Conservation (phyloP, 139 green algal genomes). For the Haematococcus lacustris region DNA sequence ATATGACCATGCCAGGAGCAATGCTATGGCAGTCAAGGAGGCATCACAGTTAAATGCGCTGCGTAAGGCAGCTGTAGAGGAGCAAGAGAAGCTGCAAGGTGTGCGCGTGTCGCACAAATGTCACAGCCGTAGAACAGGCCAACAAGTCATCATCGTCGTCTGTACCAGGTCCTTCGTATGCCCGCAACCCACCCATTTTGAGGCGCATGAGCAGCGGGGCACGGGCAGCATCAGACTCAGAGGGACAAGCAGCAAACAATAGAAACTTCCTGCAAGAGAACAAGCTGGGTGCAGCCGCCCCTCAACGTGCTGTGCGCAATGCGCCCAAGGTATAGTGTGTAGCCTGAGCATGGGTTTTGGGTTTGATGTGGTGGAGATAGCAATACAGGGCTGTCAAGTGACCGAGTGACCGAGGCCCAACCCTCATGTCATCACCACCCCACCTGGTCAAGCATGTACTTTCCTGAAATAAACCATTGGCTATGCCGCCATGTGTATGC, state of each 20-base stretch:
- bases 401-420: not conserved
- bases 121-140: not conserved
- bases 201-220: conserved; percentile 15
- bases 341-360: too few species aligned
- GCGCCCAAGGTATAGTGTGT: not conserved
- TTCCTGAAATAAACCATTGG: not conserved
- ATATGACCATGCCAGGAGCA: conserved; percentile 42
- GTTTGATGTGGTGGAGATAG: not conserved
- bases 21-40: conserved; percentile 46
- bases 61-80: conserved; percentile 17
- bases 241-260: not conserved
- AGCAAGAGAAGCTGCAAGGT: not conserved
- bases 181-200: not conserved
- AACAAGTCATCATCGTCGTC: not conserved
- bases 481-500: too few species aligned
- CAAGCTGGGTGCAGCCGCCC: conserved; percentile 13
- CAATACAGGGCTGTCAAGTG: not conserved
- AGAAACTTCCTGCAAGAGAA: conserved; percentile 50
- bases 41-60: conserved; percentile 41
- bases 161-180: not conserved
- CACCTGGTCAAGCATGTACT: not conserved
- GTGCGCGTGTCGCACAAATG: not conserved
- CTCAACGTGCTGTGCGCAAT: conserved; percentile 10
- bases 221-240: not conserved
- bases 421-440: not conserved